phyloP scores from a whole-genome alignment of 2,329 filamentous ascomycete genomes.

The Juglanconis juglandina region DNA sequence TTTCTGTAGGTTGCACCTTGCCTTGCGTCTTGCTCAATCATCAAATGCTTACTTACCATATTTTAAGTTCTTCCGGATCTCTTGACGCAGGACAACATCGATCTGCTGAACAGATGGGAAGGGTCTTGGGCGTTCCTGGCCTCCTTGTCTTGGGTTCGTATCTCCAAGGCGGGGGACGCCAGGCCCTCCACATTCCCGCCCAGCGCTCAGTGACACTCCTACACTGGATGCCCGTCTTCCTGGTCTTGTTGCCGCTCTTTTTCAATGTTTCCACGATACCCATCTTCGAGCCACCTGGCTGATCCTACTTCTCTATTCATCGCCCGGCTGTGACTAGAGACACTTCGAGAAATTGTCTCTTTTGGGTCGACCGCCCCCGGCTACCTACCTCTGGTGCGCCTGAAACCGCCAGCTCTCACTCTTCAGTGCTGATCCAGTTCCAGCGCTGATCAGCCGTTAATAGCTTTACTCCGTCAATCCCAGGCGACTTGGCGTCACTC shows the following conservation, averaged over 20 bases:
- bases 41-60: constrained; percentile 20
- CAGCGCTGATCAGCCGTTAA: background rate
- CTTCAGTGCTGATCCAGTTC: background rate
- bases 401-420: background rate
- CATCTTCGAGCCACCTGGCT: background rate
- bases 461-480: background rate
- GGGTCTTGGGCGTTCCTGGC: constrained; percentile 79
- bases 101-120: constrained; percentile 70
- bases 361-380: background rate
- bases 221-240: constrained; percentile 20
- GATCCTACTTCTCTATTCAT: background rate
- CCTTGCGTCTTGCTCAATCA: background rate
- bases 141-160: constrained; percentile 71
- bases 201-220: constrained; percentile 37
- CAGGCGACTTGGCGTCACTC: background rate
- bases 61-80: constrained; percentile 69
- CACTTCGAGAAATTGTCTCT: background rate
- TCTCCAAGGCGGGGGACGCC: constrained; percentile 62
- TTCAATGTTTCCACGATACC: background rate
- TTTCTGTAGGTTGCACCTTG: constrained; percentile 59
- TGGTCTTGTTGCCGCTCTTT: background rate
- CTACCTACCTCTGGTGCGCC: background rate
- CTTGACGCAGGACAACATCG: constrained; percentile 60
- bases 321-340: background rate
- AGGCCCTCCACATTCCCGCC: constrained; percentile 78